A percentile compares a stretch with the other conserved stretches of the same genome.
Conservation (phyloP, 176 grass and related monocot genomes). For the Metroxylon sagu region DNA sequence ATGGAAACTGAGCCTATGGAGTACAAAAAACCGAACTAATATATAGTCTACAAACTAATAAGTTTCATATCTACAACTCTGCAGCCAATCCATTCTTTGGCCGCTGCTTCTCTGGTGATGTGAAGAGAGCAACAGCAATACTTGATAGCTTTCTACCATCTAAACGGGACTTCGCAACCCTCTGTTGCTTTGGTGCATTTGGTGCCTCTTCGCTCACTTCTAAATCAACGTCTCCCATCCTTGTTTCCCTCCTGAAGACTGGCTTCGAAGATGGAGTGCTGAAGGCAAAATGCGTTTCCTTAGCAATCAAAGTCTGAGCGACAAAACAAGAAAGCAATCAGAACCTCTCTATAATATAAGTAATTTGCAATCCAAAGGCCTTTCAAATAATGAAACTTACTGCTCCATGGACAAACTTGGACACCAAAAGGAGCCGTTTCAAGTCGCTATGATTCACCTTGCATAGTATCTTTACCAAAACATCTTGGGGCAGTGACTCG, state of each 20-base stretch:
- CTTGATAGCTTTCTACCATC: conserved; percentile 32
- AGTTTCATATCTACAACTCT: no score
- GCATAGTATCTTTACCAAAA: conserved; percentile 68
- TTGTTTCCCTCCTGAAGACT: background rate
- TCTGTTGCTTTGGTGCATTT: conserved; percentile 56
- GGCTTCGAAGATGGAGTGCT: conserved; percentile 40
- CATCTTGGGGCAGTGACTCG: conserved; percentile 52
- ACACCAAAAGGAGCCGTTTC: conserved; percentile 67
- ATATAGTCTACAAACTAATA: no score
- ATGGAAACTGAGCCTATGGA: no score
- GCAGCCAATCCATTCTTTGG: conserved; percentile 4
- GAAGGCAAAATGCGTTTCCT: conserved; percentile 63
- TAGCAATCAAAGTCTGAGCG: conserved; percentile 52
- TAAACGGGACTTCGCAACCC: conserved; percentile 34
- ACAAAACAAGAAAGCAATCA: background rate
- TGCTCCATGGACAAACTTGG: conserved; percentile 61
- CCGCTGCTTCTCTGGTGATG: conserved; percentile 22
- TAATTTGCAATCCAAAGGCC: no score
- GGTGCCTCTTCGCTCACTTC: conserved; percentile 21
- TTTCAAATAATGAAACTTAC: conserved; percentile 21
- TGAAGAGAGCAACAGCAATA: conserved; percentile 43
- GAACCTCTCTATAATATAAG: background rate
- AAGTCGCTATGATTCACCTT: conserved; percentile 72
- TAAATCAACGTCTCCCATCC: background rate
- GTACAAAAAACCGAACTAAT: no score